Conservation (phyloP, 2,329 filamentous ascomycete species). For the Cladosporium velox region DNA sequence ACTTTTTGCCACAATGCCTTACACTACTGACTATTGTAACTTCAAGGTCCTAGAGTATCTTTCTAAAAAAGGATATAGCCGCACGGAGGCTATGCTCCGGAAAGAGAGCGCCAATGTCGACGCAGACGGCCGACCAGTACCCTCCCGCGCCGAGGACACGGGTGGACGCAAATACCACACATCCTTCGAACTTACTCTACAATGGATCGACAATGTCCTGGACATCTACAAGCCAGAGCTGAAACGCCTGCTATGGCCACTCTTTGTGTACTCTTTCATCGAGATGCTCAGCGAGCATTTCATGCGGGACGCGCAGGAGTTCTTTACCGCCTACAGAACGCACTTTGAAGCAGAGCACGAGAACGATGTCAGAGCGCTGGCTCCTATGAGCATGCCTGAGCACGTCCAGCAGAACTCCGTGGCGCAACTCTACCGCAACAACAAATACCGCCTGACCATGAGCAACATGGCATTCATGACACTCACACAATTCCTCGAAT, state of each 20-base stretch:
- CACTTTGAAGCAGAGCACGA: constrained; percentile 74
- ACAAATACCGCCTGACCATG: constrained; percentile 88
- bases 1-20: not conserved
- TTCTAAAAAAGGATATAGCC: constrained; percentile 89
- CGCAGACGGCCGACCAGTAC: constrained; percentile 74
- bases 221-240: constrained; percentile 96
- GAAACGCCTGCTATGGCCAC: constrained; percentile 82
- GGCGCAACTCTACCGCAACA: constrained; percentile 78
- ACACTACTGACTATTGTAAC: not conserved
- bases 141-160: constrained; percentile 62
- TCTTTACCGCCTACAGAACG: constrained; percentile 69
- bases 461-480: constrained; percentile 81
- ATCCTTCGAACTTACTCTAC: constrained; percentile 55
- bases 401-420: constrained; percentile 76
- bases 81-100: constrained; percentile 88
- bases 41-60: constrained; percentile 86
- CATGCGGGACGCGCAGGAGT: constrained; percentile 69
- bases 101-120: constrained; percentile 86
- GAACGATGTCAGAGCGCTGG: constrained; percentile 77
- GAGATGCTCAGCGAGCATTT: constrained; percentile 74
- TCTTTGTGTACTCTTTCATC: constrained; percentile 91
- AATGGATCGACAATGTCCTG: constrained; percentile 88
- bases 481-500: constrained; percentile 84
- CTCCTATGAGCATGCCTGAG: constrained; percentile 71
- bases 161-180: constrained; percentile 76